Evolutionary conservation across 495 filamentous ascomycete species (phyloP).

Genomic region (Aspergillus indologenus): DNA sequence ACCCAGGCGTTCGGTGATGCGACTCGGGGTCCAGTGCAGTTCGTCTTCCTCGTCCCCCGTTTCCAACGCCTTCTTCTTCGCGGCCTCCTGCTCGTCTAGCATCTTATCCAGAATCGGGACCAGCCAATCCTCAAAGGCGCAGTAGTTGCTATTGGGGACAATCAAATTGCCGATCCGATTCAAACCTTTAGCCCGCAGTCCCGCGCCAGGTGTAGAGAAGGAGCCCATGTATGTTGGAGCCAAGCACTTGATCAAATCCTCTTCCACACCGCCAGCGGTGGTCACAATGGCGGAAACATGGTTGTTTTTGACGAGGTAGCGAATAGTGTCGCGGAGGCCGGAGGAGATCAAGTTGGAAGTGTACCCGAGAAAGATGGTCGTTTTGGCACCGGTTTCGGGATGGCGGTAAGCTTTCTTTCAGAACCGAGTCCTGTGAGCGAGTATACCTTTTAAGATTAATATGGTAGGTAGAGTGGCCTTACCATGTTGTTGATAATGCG

Average conservation of each 20-base stretch:
- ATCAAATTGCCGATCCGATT: slow-evolving; percentile 95
- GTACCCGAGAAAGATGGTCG: slow-evolving; percentile 95
- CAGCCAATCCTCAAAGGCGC: slow-evolving; percentile 95
- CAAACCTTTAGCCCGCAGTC: slow-evolving; percentile 74
- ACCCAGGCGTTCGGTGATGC: slow-evolving; percentile 79
- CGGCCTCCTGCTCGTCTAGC: slow-evolving; percentile 87
- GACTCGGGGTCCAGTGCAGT: slow-evolving; percentile 86
- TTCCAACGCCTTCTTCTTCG: slow-evolving; percentile 42
- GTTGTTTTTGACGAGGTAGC: slow-evolving; percentile 86
- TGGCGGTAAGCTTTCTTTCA: slow-evolving; percentile 69
- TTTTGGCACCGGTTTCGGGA: slow-evolving; percentile 65
- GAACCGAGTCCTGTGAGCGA: neutral
- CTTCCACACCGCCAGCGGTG: slow-evolving; percentile 94
- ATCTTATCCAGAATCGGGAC: slow-evolving; percentile 86
- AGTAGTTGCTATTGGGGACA: slow-evolving; percentile 97
- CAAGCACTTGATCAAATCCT: slow-evolving; percentile 97
- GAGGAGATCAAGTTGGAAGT: slow-evolving; percentile 97
- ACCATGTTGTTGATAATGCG: slow-evolving; percentile 96
- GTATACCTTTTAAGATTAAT: too few species aligned
- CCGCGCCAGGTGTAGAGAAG: slow-evolving; percentile 70
- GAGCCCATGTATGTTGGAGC: slow-evolving; percentile 88
- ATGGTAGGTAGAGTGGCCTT: slow-evolving; percentile 4
- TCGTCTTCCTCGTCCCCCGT: slow-evolving; percentile 60
- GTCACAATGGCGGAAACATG: slow-evolving; percentile 92
- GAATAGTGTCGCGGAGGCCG: slow-evolving; percentile 83